Base-by-base conservation (phyloP, 1,139 yeast species). In the Nadsonia starkeyi-henricii region DNA sequence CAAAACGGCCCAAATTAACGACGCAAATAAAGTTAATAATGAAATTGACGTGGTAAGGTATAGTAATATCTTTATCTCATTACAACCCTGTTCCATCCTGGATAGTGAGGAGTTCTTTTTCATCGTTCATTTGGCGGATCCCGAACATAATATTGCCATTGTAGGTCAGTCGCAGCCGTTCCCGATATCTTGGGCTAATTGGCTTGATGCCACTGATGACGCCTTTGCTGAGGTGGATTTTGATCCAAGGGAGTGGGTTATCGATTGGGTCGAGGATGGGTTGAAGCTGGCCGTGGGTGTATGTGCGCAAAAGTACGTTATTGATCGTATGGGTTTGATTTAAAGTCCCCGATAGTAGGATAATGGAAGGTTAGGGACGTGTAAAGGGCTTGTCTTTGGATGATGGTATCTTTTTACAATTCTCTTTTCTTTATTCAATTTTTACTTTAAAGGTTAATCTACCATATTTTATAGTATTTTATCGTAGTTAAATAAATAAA, bases 231-330 rank as follows among this genome's bases (percentile, higher is more conserved):
- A 69, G 63, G 50, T 67, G 12, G 75, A 70, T n/a, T 76, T 88
- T 43, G 95, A 89, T 62, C 96, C 97, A 13, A 73, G 86, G 48
- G 95, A 85, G 55, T 91, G 98, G 98, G 94, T 91, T n/a, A 74
- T 77, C 48, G 91, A 79, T 52, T 89, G 97, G 97, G 75, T 91
- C 42, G 82, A 78, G 58, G 85, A 84, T 56, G 94, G 95, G 0
- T 70, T 91, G 50, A 78, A 79, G 33, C 72, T 88, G 55, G 73
- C 88, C 36, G 76, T 89, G 54, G 97, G 96, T 9, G 82, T 85
- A 1, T 69, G 85, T 41, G 95, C 96, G 1, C 98, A 91, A 64
- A 78, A 81, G 59, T 91, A 91, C 62, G 95, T 91, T 43, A 79
- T 89, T 48, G 81, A 79, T 63, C 76, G 98, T 64, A 91, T 91